phyloP scores from a whole-genome alignment of 1,284 basidiomycete species.

The Malassezia obtusa region DNA sequence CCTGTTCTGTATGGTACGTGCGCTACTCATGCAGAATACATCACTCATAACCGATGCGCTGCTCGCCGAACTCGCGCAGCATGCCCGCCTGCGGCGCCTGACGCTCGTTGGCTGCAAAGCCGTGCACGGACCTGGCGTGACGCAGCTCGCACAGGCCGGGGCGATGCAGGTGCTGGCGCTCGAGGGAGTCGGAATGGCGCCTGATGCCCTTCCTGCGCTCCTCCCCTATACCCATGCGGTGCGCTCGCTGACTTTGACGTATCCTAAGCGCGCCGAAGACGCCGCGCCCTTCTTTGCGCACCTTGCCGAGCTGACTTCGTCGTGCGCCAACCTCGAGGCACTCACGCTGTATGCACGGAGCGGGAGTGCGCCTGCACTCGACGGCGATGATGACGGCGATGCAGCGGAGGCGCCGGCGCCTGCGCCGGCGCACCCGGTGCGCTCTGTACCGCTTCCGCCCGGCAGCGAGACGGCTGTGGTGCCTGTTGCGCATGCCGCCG shows the following conservation, averaged over 20 bases:
- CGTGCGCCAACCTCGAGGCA: background rate
- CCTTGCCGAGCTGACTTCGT: background rate
- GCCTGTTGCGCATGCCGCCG: too few species aligned
- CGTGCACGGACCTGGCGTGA: slow-evolving; percentile 28
- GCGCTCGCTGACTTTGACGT: slow-evolving; percentile 22
- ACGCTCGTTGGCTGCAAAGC: slow-evolving; percentile 36
- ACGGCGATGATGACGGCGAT: background rate
- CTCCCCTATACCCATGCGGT: background rate
- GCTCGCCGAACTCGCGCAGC: slow-evolving; percentile 18
- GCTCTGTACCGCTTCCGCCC: background rate
- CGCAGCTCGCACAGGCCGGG: slow-evolving; percentile 19
- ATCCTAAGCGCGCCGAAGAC: slow-evolving; percentile 18
- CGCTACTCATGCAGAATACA: slow-evolving; percentile 20
- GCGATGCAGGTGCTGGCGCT: slow-evolving; percentile 29
- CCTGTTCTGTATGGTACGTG: slow-evolving; percentile 28
- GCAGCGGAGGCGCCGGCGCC: background rate
- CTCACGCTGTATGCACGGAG: slow-evolving; percentile 10
- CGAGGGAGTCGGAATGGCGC: slow-evolving; percentile 24
- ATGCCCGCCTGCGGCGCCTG: slow-evolving; percentile 19
- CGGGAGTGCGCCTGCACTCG: slow-evolving; percentile 4
- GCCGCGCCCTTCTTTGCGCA: slow-evolving; percentile 1
- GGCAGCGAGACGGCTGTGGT: background rate
- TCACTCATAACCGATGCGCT: slow-evolving; percentile 21
- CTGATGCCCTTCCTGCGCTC: background rate
- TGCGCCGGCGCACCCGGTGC: background rate